Evolutionary conservation across 1,284 basidiomycete genomes (phyloP).

Genomic region (Tilletia indica): DNA sequence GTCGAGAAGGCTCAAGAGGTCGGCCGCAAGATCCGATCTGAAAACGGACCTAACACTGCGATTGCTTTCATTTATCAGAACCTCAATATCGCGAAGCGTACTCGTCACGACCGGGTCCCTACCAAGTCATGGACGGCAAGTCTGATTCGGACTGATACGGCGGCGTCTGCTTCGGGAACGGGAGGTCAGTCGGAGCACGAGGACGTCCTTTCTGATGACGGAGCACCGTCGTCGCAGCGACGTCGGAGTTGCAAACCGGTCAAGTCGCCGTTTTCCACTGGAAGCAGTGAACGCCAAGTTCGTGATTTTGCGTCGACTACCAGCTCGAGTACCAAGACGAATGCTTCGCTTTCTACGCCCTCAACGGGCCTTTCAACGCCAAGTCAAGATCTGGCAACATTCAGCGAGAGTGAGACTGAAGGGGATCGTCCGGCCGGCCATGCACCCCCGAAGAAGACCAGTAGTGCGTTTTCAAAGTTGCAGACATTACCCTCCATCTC

Average conservation of each 20-base stretch:
- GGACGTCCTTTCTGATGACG: constrained; percentile 6
- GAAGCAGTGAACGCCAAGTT: too few species aligned
- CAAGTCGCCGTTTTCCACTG: not conserved
- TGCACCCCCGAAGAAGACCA: too few species aligned
- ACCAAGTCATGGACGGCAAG: not conserved
- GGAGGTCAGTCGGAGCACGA: not conserved
- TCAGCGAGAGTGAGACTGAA: not conserved
- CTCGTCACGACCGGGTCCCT: not conserved
- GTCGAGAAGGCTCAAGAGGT: constrained; percentile 44
- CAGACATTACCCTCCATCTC: not conserved
- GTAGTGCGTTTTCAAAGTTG: not conserved
- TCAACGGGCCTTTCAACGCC: not conserved
- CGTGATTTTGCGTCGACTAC: not conserved
- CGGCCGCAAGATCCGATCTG: constrained; percentile 41
- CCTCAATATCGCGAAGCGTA: constrained; percentile 29
- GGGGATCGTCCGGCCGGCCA: not conserved
- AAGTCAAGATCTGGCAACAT: too few species aligned
- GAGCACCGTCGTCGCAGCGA: not conserved
- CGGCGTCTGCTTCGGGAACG: not conserved
- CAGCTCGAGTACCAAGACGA: not conserved
- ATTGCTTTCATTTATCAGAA: constrained; percentile 44
- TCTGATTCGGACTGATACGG: constrained; percentile 1
- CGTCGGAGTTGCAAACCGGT: too few species aligned
- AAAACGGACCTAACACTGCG: constrained; percentile 43
- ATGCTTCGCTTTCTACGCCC: not conserved